These are phyloP conservation scores for Sarocladium oryzae DNA, from an alignment of 2,329 filamentous ascomycete genomes.

Conservation along the genomic window DNA sequence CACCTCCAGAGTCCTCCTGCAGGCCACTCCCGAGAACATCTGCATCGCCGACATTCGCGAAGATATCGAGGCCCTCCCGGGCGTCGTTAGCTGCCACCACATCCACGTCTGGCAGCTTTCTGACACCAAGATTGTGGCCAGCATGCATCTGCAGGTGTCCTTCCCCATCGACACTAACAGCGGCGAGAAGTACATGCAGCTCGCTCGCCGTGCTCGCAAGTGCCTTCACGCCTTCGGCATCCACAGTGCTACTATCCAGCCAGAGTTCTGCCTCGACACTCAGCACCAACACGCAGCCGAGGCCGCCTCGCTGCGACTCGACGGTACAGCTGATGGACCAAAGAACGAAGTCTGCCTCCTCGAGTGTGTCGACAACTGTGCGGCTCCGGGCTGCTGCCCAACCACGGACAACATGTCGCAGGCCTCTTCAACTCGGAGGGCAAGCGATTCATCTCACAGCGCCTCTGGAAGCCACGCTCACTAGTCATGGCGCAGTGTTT, in stretches of 20 bases:
- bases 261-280: conserved; percentile 66
- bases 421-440: conserved; percentile 28
- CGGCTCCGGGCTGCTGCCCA: conserved; percentile 25
- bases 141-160: conserved; percentile 84
- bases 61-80: conserved; percentile 79
- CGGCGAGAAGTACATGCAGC: conserved; percentile 78
- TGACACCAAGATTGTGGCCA: conserved; percentile 89
- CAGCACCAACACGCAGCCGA: conserved; percentile 34
- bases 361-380: conserved; percentile 35
- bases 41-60: conserved; percentile 84
- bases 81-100: conserved; percentile 87
- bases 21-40: conserved; percentile 86
- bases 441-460: conserved; percentile 21
- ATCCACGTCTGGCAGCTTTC: conserved; percentile 97
- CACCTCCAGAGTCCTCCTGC: conserved; percentile 81
- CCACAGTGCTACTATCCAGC: conserved; percentile 95
- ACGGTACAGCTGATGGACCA: conserved; percentile 24
- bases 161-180: conserved; percentile 83
- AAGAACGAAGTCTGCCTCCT: conserved; percentile 40
- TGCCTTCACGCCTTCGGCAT: conserved; percentile 95
- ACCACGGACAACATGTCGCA: conserved; percentile 24
- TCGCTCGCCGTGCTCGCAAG: conserved; percentile 73
- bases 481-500: conserved; percentile 1
- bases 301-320: conserved; percentile 26
- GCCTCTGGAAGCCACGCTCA: conserved; percentile 2